Evolutionary conservation across 495 filamentous ascomycete genomes (phyloP), one percentile per base, ranked within the genome.

Genomic region (Neurospora pannonica): DNA sequence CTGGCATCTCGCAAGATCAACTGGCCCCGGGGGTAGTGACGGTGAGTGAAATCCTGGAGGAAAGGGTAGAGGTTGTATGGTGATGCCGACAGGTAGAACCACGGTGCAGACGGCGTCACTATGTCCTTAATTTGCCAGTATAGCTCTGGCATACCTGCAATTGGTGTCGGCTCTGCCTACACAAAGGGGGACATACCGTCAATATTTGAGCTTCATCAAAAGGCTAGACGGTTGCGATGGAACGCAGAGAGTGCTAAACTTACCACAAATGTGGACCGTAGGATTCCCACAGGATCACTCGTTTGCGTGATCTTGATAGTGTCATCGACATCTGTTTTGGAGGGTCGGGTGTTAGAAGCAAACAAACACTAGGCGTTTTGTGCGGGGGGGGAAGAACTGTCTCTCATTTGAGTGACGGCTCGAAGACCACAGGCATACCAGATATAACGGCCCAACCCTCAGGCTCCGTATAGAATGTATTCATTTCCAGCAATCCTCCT

Each of bases 31-130:
- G 88, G 91, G 80, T 91, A 98, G 81, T 94, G 80, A 19, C 84
- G 77, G 72, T 90, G 83, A 0, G 93, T 83, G 85, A 98, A 94
- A 0, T 84, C 77, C 74, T 86, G 89, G n/a, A 98, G 88, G 84
- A 97, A 97, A 3, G 92, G 90, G 81, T 97, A 97, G 4, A 98
- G 88, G 75, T 97, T 97, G 85, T 98, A 97, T 1, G 95, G 95
- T 3, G 94, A 97, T 2, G 95, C 95, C 5, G 93, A 97, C 70
- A 98, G 89, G 83, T 98, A 98, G 83, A 96, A 97, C 88, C 91
- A 97, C 2, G 93, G 87, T 11, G 95, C 91, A 3, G 83, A 80
- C 5, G 86, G 73, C 5, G 92, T 86, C 31, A 86, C 76, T 71
- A 87, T 76, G 13, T 83, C 80, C 70, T 90, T 84, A 37, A 96